phyloP scores from a whole-genome alignment of 225 moss, liverwort and hornwort species.

The Marchantia polymorpha region DNA sequence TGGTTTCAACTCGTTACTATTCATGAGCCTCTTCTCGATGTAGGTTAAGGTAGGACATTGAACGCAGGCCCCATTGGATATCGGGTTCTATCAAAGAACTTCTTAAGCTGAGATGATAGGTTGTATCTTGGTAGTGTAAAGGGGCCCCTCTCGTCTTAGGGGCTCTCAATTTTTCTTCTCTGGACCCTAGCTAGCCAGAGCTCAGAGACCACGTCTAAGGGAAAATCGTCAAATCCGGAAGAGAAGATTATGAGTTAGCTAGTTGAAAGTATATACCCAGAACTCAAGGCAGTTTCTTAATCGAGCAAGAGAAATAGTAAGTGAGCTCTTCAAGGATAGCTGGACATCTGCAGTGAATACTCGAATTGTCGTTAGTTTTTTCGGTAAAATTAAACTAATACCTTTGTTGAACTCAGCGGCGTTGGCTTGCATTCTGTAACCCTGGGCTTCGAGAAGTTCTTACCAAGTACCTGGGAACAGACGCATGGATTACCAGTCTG shows the following conservation, averaged over 20 bases:
- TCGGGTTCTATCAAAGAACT: not conserved
- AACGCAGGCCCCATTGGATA: not conserved
- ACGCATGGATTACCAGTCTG: conserved; percentile 81
- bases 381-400: not conserved
- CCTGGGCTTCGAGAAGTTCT: conserved; percentile 83
- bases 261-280: not conserved
- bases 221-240: not conserved
- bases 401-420: conserved; percentile 43
- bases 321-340: too few relatives aligned
- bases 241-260: not conserved
- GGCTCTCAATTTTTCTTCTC: not conserved
- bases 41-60: not conserved
- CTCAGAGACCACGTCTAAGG: not conserved
- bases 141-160: not conserved
- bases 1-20: not conserved
- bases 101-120: not conserved
- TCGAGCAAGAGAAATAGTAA: not conserved
- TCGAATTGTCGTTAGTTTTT: not conserved
- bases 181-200: not conserved
- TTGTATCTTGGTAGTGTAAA: not conserved
- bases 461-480: conserved; percentile 71
- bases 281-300: not conserved
- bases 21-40: not conserved
- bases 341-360: not conserved
- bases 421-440: conserved; percentile 86